Conservation (phyloP, 345 rosid species). For the Corchorus capsularis region DNA sequence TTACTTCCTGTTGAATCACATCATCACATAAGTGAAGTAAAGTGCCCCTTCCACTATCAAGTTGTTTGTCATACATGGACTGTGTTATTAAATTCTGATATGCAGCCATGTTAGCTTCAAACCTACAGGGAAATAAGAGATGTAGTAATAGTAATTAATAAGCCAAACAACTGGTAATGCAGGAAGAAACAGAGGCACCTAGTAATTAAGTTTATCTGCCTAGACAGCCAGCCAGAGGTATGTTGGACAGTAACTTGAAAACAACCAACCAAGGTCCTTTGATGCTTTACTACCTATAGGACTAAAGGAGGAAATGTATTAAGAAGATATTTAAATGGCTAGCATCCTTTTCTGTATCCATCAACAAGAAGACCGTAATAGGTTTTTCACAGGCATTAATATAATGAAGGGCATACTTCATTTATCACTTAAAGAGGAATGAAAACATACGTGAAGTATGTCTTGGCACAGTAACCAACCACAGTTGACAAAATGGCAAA, state of each 20-base stretch:
- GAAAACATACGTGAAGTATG: slow-evolving; percentile 91
- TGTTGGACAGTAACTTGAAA: neutral
- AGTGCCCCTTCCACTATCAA: slow-evolving; percentile 97
- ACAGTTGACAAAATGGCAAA: slow-evolving; percentile 85
- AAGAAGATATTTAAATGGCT: neutral
- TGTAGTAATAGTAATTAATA: slow-evolving; percentile 11
- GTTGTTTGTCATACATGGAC: slow-evolving; percentile 96
- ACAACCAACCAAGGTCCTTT: too few species aligned
- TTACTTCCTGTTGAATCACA: slow-evolving; percentile 97
- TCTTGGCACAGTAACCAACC: slow-evolving; percentile 93
- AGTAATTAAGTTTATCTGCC: slow-evolving; percentile 8
- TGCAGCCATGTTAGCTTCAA: slow-evolving; percentile 76
- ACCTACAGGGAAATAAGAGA: slow-evolving; percentile 51
- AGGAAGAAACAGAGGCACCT: neutral
- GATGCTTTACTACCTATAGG: neutral
- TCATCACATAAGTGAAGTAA: slow-evolving; percentile 96
- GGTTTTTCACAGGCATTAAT: neutral
- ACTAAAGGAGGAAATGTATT: neutral
- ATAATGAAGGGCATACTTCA: neutral
- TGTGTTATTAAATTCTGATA: slow-evolving; percentile 92
- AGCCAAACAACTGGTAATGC: slow-evolving; percentile 4
- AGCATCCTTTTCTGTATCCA: neutral
- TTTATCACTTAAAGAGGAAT: neutral
- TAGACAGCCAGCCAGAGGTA: neutral
- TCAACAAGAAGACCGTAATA: neutral